Evolutionary conservation across 169 alveolate species (phyloP).

Genomic region (Cyclospora cayetanensis): DNA sequence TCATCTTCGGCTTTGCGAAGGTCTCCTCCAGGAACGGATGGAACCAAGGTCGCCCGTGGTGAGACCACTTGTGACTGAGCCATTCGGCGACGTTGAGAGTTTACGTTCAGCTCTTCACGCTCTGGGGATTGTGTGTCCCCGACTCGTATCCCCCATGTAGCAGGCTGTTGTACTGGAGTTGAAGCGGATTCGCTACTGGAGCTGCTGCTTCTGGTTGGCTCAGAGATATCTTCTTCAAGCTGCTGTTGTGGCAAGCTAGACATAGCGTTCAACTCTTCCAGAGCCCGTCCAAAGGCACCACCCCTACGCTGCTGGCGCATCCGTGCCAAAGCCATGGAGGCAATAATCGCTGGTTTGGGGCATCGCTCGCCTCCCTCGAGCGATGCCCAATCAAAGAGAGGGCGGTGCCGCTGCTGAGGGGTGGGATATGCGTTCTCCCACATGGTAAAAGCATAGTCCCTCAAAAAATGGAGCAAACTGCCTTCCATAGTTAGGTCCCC

Average conservation of each 20-base stretch:
- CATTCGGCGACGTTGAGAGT: neutral
- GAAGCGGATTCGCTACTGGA: neutral
- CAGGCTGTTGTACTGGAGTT: neutral
- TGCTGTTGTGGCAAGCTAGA: neutral
- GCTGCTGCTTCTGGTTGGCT: neutral
- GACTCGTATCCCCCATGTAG: neutral
- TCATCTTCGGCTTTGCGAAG: too few relatives aligned
- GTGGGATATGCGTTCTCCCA: conserved; percentile 3
- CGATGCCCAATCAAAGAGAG: conserved; percentile 9
- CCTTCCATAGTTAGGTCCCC: conserved; percentile 68
- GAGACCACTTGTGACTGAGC: neutral
- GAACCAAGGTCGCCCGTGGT: neutral
- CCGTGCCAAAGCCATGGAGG: neutral
- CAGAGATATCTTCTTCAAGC: neutral
- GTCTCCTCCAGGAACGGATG: neutral
- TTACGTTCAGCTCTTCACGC: neutral
- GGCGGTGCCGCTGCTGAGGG: conserved; percentile 38
- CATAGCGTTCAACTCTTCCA: conserved; percentile 32
- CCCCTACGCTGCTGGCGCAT: conserved; percentile 43
- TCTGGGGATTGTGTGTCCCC: neutral
- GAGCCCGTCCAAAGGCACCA: conserved; percentile 36
- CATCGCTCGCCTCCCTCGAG: neutral
- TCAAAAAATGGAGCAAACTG: conserved; percentile 10
- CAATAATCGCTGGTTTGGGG: neutral
- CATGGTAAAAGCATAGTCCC: conserved; percentile 6